Percentiles rank a stretch among this genome's conserved stretches.
These are phyloP conservation scores for Penicillium sp. DNA, from an alignment of 2,329 filamentous ascomycete genomes.

Conservation along the genomic window DNA sequence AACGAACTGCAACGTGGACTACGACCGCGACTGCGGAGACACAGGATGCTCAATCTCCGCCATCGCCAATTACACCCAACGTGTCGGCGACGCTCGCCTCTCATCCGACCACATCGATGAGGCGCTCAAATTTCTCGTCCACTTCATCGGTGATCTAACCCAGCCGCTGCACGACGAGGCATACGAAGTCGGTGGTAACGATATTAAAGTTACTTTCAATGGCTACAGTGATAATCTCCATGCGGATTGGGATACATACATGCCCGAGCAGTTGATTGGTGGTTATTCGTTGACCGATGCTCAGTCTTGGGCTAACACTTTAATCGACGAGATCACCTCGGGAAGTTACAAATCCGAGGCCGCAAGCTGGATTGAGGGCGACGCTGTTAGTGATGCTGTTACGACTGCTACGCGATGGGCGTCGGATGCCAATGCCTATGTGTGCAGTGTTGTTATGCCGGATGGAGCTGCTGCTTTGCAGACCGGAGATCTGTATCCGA, in stretches of 20 bases:
- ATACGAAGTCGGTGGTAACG: conserved; percentile 65
- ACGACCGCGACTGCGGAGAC: conserved; percentile 51
- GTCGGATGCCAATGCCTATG: conserved; percentile 62
- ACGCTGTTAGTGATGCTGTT: conserved; percentile 56
- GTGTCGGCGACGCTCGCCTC: conserved; percentile 11
- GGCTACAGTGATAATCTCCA: conserved; percentile 64
- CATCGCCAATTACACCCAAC: conserved; percentile 51
- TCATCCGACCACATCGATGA: conserved; percentile 43
- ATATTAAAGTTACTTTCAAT: conserved; percentile 64
- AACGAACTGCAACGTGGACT: conserved; percentile 48
- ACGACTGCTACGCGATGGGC: conserved; percentile 64
- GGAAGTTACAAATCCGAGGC: conserved; percentile 51
- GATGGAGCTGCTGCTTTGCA: conserved; percentile 58
- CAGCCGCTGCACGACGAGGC: conserved; percentile 68
- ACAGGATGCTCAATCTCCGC: conserved; percentile 54
- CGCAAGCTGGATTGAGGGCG: conserved; percentile 57
- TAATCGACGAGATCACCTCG: conserved; percentile 22
- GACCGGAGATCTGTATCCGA: conserved; percentile 62
- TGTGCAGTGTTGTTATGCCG: conserved; percentile 66
- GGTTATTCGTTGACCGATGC: conserved; percentile 44
- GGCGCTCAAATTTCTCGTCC: conserved; percentile 52
- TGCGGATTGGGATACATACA: conserved; percentile 70
- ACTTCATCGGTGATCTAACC: conserved; percentile 66
- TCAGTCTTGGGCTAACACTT: conserved; percentile 20
- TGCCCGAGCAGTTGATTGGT: conserved; percentile 64